Conservation (phyloP, 2,329 filamentous ascomycete genomes). For the Phaeophleospora eucalypticola region DNA sequence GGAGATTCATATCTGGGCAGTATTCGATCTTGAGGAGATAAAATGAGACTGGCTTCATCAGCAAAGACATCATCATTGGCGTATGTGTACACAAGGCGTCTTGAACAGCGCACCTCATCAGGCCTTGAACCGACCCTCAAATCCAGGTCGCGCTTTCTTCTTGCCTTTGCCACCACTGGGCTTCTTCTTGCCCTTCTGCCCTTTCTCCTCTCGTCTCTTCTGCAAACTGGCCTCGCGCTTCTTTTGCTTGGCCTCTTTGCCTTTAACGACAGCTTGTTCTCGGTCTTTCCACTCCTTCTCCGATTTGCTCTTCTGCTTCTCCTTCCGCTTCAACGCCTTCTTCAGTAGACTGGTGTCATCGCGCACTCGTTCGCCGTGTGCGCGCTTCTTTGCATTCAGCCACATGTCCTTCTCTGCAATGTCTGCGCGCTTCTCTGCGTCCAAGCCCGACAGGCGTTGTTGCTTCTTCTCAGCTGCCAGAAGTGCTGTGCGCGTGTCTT, state of each 20-base stretch:
- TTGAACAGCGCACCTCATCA: not conserved
- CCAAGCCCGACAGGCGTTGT: conserved; percentile 69
- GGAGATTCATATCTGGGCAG: too few relatives aligned
- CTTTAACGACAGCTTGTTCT: conserved; percentile 43
- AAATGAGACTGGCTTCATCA: too few relatives aligned
- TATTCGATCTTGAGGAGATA: too few relatives aligned
- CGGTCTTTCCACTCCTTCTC: conserved; percentile 70
- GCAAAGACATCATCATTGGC: not conserved
- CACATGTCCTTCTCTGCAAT: conserved; percentile 92
- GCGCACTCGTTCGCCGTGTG: conserved; percentile 81
- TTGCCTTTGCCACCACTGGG: conserved; percentile 63
- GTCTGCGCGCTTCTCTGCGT: conserved; percentile 75
- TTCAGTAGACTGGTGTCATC: conserved; percentile 85
- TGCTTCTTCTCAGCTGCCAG: conserved; percentile 82
- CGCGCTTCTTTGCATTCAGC: conserved; percentile 84
- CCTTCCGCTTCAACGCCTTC: conserved; percentile 92
- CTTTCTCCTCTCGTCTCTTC: conserved; percentile 71
- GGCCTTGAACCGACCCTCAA: conserved; percentile 64
- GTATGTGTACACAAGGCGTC: not conserved
- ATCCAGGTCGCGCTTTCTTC: conserved; percentile 54
- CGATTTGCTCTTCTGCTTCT: conserved; percentile 84
- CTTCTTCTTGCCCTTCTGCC: conserved; percentile 66
- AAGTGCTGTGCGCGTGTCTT: conserved; percentile 82
- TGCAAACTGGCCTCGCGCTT: conserved; percentile 54
- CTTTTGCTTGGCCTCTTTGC: conserved; percentile 48